Conservation (phyloP, 75 land plant genomes). For the Pinus albicaulis region DNA sequence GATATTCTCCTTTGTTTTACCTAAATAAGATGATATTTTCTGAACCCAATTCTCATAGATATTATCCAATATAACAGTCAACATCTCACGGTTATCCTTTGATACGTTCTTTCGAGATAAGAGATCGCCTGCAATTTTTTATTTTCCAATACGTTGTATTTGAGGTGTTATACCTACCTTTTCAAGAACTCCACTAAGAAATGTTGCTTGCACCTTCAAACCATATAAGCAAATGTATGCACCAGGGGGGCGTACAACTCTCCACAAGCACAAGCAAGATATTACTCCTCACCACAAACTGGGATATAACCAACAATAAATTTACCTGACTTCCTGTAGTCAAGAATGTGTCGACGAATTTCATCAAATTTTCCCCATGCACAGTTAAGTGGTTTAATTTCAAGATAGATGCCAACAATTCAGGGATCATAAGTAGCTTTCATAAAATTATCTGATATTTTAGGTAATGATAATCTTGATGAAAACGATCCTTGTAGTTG, state of each 20-base stretch:
- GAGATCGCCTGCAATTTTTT: too few relatives aligned
- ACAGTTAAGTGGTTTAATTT: conserved; percentile 81
- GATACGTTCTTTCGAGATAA: too few relatives aligned
- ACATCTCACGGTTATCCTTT: too few relatives aligned
- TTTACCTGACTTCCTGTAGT: too few relatives aligned
- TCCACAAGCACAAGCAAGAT: conserved; percentile 88
- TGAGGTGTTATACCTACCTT: too few relatives aligned
- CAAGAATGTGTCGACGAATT: conserved; percentile 80
- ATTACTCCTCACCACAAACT: conserved; percentile 93
- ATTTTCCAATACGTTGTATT: too few relatives aligned
- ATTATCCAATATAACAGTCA: too few relatives aligned
- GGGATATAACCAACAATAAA: conserved; percentile 74
- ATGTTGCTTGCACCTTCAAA: conserved; percentile 82
- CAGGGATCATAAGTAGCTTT: conserved; percentile 98
- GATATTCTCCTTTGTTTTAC: too few relatives aligned
- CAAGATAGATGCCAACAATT: conserved; percentile 71
- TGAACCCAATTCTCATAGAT: too few relatives aligned
- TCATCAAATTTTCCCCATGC: conserved; percentile 98
- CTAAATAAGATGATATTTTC: too few relatives aligned
- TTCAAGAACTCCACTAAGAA: conserved; percentile 97
- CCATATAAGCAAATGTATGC: conserved; percentile 88
- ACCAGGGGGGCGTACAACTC: conserved; percentile 93
- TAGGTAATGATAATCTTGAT: conserved; percentile 79
- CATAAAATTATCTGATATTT: conserved; percentile 83
- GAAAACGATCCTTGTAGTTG: conserved; percentile 79